Percentiles rank a stretch among this genome's conserved stretches.
Evolutionary conservation across 2,329 filamentous ascomycete genomes (phyloP).

Genomic region (Ceratocystis diversiconidia): DNA sequence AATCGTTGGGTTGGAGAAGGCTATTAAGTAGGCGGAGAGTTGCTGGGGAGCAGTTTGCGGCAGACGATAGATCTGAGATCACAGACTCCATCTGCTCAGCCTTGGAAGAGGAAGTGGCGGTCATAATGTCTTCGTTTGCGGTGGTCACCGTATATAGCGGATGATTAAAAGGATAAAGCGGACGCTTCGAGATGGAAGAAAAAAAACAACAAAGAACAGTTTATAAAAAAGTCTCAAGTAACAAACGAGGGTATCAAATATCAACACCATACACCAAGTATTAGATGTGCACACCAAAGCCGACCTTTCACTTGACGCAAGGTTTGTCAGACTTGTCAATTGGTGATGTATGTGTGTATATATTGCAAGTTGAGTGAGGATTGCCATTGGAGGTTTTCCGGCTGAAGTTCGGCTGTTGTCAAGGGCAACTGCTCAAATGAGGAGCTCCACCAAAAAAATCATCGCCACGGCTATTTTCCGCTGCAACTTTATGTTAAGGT

Average conservation of each 20-base stretch:
- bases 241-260: neutral
- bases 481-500: neutral
- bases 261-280: neutral
- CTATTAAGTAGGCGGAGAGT: conserved; percentile 16
- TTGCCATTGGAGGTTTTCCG: conserved; percentile 12
- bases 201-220: neutral
- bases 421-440: conserved; percentile 25
- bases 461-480: neutral
- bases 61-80: conserved; percentile 13
- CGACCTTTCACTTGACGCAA: neutral
- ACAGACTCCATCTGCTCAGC: conserved; percentile 16
- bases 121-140: neutral
- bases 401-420: conserved; percentile 28
- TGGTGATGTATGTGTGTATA: neutral
- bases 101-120: conserved; percentile 4
- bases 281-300: neutral
- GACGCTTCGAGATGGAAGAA: neutral
- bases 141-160: neutral
- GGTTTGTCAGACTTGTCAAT: neutral
- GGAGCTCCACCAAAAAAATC: conserved; percentile 8
- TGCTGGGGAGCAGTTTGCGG: conserved; percentile 13
- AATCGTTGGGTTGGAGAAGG: conserved; percentile 14
- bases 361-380: neutral
- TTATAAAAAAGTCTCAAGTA: neutral
- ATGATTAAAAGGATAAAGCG: neutral